A percentile compares a stretch with the other conserved stretches of the same genome.
phyloP scores from a whole-genome alignment of 2,329 filamentous ascomycete genomes.

The Acarospora socialis region DNA sequence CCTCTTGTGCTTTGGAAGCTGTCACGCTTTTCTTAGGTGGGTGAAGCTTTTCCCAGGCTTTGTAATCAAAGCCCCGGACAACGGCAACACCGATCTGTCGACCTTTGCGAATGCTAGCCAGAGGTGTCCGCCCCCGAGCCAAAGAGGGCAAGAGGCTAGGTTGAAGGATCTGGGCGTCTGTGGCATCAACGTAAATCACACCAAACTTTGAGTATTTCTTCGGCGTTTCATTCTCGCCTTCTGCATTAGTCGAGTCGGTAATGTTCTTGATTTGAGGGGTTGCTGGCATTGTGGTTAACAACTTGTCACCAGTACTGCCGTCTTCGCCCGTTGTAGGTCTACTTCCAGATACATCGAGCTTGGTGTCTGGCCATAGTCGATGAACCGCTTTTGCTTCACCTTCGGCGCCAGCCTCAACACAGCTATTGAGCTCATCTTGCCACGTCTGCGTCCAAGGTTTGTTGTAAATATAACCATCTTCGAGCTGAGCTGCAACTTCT shows the following conservation, averaged over 20 bases:
- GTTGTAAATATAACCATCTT: constrained; percentile 77
- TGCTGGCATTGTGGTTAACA: too few species aligned
- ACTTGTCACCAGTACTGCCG: constrained; percentile 10
- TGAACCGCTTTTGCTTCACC: constrained; percentile 88
- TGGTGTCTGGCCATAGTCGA: constrained; percentile 59
- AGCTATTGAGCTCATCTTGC: constrained; percentile 79
- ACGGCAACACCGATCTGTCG: constrained; percentile 71
- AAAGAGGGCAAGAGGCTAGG: constrained; percentile 72
- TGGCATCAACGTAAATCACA: constrained; percentile 71
- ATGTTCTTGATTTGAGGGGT: not conserved
- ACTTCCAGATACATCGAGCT: constrained; percentile 21
- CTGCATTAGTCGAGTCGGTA: not conserved
- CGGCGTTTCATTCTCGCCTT: not conserved
- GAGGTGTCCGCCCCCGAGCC: constrained; percentile 67
- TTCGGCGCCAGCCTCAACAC: constrained; percentile 72
- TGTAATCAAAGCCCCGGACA: constrained; percentile 74
- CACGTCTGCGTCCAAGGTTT: constrained; percentile 85
- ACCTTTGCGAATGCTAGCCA: constrained; percentile 74
- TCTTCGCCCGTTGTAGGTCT: constrained; percentile 24
- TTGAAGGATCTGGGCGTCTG: constrained; percentile 70
- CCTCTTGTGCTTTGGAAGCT: constrained; percentile 24
- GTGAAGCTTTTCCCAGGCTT: constrained; percentile 54
- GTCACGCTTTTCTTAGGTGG: constrained; percentile 30
- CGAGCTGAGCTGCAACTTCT: constrained; percentile 76
- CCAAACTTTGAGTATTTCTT: constrained; percentile 53